phyloP scores from a whole-genome alignment of 2,329 filamentous ascomycete genomes.

The Neurospora sp. region DNA sequence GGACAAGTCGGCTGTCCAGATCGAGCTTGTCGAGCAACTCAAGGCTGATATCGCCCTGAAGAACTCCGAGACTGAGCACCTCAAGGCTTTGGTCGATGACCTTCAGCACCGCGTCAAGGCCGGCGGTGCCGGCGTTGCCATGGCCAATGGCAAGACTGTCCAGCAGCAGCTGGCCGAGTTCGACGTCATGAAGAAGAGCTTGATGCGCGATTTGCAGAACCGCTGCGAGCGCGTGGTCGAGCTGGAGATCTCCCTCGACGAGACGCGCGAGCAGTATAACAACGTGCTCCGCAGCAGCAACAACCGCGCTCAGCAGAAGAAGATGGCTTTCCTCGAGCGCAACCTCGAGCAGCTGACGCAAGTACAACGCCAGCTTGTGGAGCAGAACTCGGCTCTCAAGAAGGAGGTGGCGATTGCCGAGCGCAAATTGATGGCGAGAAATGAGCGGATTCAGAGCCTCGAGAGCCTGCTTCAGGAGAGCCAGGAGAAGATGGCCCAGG shows the following conservation, averaged over 20 bases:
- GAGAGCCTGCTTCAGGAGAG: conserved; percentile 90
- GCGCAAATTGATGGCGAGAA: conserved; percentile 89
- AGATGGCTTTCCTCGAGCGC: conserved; percentile 98
- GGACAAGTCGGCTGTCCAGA: conserved; percentile 63
- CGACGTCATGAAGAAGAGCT: conserved; percentile 98
- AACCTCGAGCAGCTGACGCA: conserved; percentile 97
- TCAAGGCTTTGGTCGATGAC: conserved; percentile 72
- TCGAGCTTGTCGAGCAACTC: conserved; percentile 65
- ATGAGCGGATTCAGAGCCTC: conserved; percentile 91
- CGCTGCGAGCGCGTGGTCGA: conserved; percentile 96
- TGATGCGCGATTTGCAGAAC: conserved; percentile 98
- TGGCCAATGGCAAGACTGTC: conserved; percentile 77
- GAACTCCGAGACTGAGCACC: conserved; percentile 69
- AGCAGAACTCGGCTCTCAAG: conserved; percentile 95
- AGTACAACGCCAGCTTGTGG: conserved; percentile 92
- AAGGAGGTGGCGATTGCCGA: conserved; percentile 99
- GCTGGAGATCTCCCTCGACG: conserved; percentile 93
- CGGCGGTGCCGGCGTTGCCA: conserved; percentile 44
- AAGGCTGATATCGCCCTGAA: conserved; percentile 67
- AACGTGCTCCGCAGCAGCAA: conserved; percentile 94
- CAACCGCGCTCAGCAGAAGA: conserved; percentile 98
- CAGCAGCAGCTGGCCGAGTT: conserved; percentile 98
- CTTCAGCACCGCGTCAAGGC: conserved; percentile 65
- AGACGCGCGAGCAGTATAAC: conserved; percentile 98
- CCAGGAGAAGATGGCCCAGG: conserved; percentile 94